Evolutionary conservation across 331 rosid genomes (phyloP), one percentile per base, ranked within the genome.

Genomic region (Pyracantha coccinea): DNA sequence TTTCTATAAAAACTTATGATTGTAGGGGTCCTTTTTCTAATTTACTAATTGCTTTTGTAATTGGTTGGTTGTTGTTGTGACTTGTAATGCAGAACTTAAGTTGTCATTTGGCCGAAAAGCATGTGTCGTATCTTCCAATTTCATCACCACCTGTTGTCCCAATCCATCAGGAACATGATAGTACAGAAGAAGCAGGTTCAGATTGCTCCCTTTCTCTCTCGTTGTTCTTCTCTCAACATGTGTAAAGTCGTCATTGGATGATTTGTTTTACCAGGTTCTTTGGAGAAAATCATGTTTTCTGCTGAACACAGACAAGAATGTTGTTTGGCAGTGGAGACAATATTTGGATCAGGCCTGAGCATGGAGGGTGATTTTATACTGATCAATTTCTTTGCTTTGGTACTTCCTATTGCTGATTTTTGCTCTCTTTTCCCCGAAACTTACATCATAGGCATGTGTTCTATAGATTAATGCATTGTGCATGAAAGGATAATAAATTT

Each of bases 311-410:
- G 93, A 74, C 75, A 41, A 69, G 86, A 89, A 74, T 92, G 93
- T 70, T 85, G 61, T 79, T 86, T 88, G 73, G 75, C 83, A 9
- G 77, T 88, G 80, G 92, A 89, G 83, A 81, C 35, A 68, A 78
- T 88, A 81, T 86, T 92, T 76, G 97, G 93, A 71, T 77, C 69
- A 67, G 88, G 83, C 73, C 82, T 82, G 28, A 75, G 75, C 89
- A 66, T 85, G 92, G 93, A 85, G 33, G 81, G 84, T 75, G 97
- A 92, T 76, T 78, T 86, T 80, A 75, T 92, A 78, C 87, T 84
- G 82, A 89, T 90, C 70, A 92, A 92, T 15, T 92, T 85, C 85
- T 92, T 92, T 74, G 97, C 97, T 35, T 80, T 90, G 97, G 96
- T 92, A 92, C 38, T 78, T 55, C 20, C n/a, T 57, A 69, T 73